Evolutionary conservation across 768 basidiomycete species (phyloP), one percentile per base, ranked within the genome.

Genomic region (Termitomyces sp.): DNA sequence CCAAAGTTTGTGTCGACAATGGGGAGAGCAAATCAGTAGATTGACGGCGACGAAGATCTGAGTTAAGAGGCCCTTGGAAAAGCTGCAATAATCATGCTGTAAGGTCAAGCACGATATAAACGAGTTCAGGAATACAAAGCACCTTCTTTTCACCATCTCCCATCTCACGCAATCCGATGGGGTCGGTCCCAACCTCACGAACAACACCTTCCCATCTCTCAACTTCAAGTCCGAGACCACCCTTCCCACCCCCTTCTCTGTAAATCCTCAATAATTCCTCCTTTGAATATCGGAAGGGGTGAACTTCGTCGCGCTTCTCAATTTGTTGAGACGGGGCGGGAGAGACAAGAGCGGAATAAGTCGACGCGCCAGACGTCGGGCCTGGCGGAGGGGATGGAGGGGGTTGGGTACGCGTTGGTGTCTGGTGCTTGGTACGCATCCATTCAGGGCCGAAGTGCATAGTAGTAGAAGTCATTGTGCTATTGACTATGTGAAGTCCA

Each of bases 371-470:
- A 56, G 78, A 76, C 51, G 70, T 70, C 52, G 69, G 70, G 61
- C 68, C 68, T 32, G 80, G 80, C 28, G 85, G 85, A 24, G 87
- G 81, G 2, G 88, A 78, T 15, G 87, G 77, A 48, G 81, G 79
- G 50, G 68, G 76, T 59, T 77, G 84, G 42, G 76, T 70, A 65
- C 78, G 82, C 58, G 77, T 62, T 44, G 78, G 68, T 45, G 77
- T 70, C 55, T 82, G 81, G 58, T 80, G 82, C 74, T 91, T 91
- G 61, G 84, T 80, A 64, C 90, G 84, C 90, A 93, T 92, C 90
- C 90, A 93, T 73, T 93, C 90, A 45, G 90, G 90, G 65, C 89
- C 90, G 77, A 93, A 93, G 69, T 92, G 90, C 83, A 93, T 88
- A 11, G 88, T 85, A 59, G 88, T 74, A 58, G 77, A 73, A 58